Base-by-base conservation (phyloP, 139 green algal genomes). In the Chlamydomonas sp. region DNA sequence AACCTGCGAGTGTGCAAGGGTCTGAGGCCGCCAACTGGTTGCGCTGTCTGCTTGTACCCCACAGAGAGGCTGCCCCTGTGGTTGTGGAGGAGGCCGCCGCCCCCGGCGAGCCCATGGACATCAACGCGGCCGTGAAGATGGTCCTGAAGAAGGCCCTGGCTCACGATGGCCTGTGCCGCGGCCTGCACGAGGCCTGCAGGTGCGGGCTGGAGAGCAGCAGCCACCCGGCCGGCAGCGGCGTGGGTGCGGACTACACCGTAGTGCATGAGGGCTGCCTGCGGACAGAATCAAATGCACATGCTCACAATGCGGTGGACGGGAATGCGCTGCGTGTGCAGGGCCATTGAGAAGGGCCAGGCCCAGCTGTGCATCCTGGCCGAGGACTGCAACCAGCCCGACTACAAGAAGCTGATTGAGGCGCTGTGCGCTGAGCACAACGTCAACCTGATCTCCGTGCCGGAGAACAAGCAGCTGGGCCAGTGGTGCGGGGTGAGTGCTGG, bases 351-450 rank as follows among this genome's bases (percentile, higher is more conserved):
- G 93, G 94, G 85, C 63, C 78, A 90, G 88, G 90, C 89, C 49
- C 97, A 98, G 95, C 95, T 99, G 83, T 98, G 96, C 93, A 95
- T 99, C 83, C 94, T 99, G 66, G 97, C 98, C 59, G 95, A 99
- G 90, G 97, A 99, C 96, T 99, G 97, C 96, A 97, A 99, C 95
- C 96, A 99, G 94, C 95, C 97, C 81, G 97, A 99, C 94, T 99
- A 99, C 96, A 99, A 97, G 92, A 99, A 99, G 90, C 97, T 99
- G 73, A 98, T 99, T 57, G 95, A 99, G 96, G 98, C 96, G 0
- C 96, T 99, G 79, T 99, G 98, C 94, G 92, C 95, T 67, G 98
- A 99, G 97, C 95, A 99, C 89, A 96, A 96, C 87, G 97, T 99
- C 14, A 96, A 96, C 96, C 94, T 99, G 77, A 97, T 99, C 88